Percentiles rank a stretch among this genome's conserved stretches.
These are phyloP conservation scores for Colletotrichum lini DNA, from an alignment of 2,329 filamentous ascomycete species.

Conservation along the genomic window DNA sequence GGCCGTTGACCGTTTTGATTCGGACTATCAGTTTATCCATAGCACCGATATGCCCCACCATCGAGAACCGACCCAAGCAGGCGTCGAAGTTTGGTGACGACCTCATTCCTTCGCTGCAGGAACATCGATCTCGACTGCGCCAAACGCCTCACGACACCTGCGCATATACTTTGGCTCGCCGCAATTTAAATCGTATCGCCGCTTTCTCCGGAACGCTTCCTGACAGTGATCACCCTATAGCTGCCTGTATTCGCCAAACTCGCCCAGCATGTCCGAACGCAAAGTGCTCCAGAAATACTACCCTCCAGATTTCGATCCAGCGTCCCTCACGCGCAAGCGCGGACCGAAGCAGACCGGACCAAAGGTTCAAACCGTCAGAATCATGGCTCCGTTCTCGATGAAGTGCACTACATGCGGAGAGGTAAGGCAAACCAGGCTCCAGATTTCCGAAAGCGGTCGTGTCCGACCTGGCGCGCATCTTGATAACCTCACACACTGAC, in stretches of 20 bases:
- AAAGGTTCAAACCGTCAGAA: conserved; percentile 86
- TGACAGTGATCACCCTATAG: not conserved
- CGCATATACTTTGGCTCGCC: too few relatives aligned
- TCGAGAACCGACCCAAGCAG: conserved; percentile 19
- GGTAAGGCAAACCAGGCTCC: conserved; percentile 33
- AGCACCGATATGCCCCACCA: not conserved
- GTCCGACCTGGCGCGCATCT: not conserved
- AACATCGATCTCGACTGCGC: not conserved
- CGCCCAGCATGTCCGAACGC: conserved; percentile 81
- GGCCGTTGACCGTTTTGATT: not conserved
- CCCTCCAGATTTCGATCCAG: conserved; percentile 90
- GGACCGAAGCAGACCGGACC: conserved; percentile 81
- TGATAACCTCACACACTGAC: not conserved
- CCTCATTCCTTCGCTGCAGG: conserved; percentile 7
- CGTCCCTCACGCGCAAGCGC: conserved; percentile 79
- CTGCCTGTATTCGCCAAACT: not conserved
- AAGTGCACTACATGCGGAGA: conserved; percentile 76
- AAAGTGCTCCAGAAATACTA: conserved; percentile 81
- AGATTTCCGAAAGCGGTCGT: too few relatives aligned
- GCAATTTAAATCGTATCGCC: not conserved
- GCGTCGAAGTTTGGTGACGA: conserved; percentile 18
- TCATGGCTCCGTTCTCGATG: conserved; percentile 92
- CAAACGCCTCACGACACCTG: not conserved
- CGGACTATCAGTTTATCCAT: conserved; percentile 1
- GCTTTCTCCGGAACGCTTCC: not conserved